A percentile compares a stretch with the other conserved stretches of the same genome.
Evolutionary conservation across 768 basidiomycete species (phyloP).

Genomic region (Boletus coccyginus): DNA sequence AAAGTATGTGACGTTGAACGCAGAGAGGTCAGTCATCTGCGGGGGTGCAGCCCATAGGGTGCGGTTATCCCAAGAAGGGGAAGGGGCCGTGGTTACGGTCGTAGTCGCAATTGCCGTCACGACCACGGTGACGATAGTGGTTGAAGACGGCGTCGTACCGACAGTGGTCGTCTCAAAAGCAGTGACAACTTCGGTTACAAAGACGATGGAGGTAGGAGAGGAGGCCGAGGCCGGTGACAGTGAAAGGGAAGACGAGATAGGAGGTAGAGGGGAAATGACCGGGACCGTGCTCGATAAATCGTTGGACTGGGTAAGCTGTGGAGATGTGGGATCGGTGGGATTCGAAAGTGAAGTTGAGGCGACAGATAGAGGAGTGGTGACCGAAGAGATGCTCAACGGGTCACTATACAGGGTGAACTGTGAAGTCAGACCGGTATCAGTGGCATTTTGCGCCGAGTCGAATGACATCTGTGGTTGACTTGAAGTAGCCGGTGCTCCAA

Average conservation of each 20-base stretch:
- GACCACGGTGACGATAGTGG: conserved; percentile 7
- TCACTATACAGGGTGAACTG: not conserved
- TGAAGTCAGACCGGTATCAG: not conserved
- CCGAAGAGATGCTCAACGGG: not conserved
- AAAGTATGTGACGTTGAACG: conserved; percentile 60
- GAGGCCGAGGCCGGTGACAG: not conserved
- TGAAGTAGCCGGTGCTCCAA: conserved; percentile 12
- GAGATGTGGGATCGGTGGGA: not conserved
- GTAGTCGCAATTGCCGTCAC: conserved; percentile 3
- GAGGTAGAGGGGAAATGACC: not conserved
- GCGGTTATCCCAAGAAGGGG: conserved; percentile 12
- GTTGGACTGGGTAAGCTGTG: not conserved
- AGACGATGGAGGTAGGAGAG: not conserved
- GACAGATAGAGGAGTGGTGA: not conserved
- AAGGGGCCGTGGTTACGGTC: not conserved
- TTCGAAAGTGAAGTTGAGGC: not conserved
- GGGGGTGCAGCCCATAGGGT: conserved; percentile 51
- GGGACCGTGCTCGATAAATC: not conserved
- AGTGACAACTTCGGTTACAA: conserved; percentile 12
- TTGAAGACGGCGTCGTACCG: not conserved
- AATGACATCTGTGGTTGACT: not conserved
- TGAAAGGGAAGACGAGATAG: not conserved
- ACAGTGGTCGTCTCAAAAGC: conserved; percentile 9
- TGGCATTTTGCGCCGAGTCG: not conserved
- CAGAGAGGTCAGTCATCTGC: conserved; percentile 53